Evolutionary conservation across 2,329 filamentous ascomycete species (phyloP).

Genomic region (Exserohilum rostratum): DNA sequence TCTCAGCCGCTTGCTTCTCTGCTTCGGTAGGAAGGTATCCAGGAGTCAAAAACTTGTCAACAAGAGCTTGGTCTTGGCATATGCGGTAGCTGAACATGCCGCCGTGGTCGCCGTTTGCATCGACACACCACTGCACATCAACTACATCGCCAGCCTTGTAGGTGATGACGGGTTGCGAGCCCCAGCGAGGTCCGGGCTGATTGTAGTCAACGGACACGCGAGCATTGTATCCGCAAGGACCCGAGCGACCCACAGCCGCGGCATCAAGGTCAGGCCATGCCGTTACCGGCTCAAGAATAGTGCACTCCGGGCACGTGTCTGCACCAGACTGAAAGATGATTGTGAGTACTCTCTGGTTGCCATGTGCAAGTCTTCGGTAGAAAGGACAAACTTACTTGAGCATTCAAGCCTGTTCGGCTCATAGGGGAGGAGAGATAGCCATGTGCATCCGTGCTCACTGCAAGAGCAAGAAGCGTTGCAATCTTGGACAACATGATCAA

Average conservation of each 20-base stretch:
- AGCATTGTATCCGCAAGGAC: slow-evolving; percentile 46
- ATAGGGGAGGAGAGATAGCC: slow-evolving; percentile 42
- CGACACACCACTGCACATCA: slow-evolving; percentile 44
- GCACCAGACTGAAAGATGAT: slow-evolving; percentile 23
- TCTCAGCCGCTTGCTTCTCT: slow-evolving; percentile 43
- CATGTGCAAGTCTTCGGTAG: too few relatives aligned
- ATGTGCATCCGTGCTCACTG: slow-evolving; percentile 32
- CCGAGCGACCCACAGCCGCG: slow-evolving; percentile 38
- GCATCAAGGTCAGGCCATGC: slow-evolving; percentile 41
- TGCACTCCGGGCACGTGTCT: slow-evolving; percentile 45
- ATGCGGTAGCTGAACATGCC: slow-evolving; percentile 46
- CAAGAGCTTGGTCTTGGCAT: slow-evolving; percentile 40
- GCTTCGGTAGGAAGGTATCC: slow-evolving; percentile 41
- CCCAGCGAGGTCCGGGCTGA: slow-evolving; percentile 41
- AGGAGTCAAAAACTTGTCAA: slow-evolving; percentile 40
- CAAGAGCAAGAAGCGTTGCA: slow-evolving; percentile 26
- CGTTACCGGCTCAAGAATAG: slow-evolving; percentile 42
- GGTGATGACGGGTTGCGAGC: slow-evolving; percentile 35
- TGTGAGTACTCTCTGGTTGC: not conserved
- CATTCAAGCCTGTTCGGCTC: slow-evolving; percentile 44
- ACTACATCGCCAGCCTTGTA: slow-evolving; percentile 39
- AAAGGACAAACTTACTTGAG: slow-evolving; percentile 23
- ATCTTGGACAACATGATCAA: slow-evolving; percentile 27
- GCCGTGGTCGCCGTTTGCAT: slow-evolving; percentile 44
- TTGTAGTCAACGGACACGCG: slow-evolving; percentile 45